A percentile compares a stretch with the other conserved stretches of the same genome.
Conservation (phyloP, 306 rosid genomes). For the Bauhinia variegata region DNA sequence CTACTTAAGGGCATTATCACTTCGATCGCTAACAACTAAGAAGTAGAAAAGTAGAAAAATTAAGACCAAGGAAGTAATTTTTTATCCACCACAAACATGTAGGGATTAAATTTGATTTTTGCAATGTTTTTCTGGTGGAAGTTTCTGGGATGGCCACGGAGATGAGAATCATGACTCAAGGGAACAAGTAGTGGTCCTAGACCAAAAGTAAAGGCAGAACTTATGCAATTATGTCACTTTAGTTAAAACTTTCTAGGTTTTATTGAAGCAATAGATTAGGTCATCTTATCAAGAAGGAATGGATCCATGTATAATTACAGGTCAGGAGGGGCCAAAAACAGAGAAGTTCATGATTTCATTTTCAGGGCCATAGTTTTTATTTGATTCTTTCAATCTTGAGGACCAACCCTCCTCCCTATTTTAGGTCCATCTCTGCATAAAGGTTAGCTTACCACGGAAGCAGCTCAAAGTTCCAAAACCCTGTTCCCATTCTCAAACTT, state of each 20-base stretch:
- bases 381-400: not conserved
- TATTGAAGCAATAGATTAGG: slow-evolving; percentile 19
- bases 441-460: too few species aligned
- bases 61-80: slow-evolving; percentile 13
- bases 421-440: too few species aligned
- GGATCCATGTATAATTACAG: slow-evolving; percentile 25
- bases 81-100: slow-evolving; percentile 19
- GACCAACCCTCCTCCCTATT: not conserved
- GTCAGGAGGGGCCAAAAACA: slow-evolving; percentile 29
- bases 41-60: slow-evolving; percentile 13
- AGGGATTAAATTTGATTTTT: slow-evolving; percentile 43
- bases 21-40: not conserved
- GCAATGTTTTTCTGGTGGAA: slow-evolving; percentile 29
- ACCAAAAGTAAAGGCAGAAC: not conserved
- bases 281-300: slow-evolving; percentile 13
- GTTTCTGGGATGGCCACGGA: slow-evolving; percentile 37
- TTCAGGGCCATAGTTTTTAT: slow-evolving; percentile 11
- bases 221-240: slow-evolving; percentile 25
- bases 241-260: slow-evolving; percentile 29
- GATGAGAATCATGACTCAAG: slow-evolving; percentile 46
- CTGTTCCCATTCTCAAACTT: slow-evolving; percentile 33
- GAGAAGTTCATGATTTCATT: slow-evolving; percentile 21
- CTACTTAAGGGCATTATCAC: slow-evolving; percentile 8
- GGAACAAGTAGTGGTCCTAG: slow-evolving; percentile 35
- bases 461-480: slow-evolving; percentile 10